Conservation (phyloP, 2,329 filamentous ascomycete genomes). For the Aschersonia sp. region DNA sequence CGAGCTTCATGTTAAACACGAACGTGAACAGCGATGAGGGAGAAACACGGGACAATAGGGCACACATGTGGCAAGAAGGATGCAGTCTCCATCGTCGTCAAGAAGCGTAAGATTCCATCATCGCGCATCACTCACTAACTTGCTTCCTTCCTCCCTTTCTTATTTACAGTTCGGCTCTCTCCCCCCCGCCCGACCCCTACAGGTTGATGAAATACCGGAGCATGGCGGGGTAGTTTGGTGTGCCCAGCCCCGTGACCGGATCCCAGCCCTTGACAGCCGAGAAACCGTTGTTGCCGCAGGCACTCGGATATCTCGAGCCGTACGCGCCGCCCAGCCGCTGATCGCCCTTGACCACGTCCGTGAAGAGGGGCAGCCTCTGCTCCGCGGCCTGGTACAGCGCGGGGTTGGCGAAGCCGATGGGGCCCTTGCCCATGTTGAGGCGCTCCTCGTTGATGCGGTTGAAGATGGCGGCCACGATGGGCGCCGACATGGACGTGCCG, state of each 20-base stretch:
- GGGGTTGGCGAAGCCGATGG: constrained; percentile 20
- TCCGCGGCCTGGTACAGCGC: constrained; percentile 9
- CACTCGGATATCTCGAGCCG: constrained; percentile 2
- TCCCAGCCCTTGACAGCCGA: constrained; percentile 9
- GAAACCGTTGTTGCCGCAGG: constrained; percentile 8
- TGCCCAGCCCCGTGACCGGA: constrained; percentile 8
- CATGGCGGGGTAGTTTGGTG: constrained; percentile 6
- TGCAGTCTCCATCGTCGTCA: no score
- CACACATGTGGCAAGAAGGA: no score
- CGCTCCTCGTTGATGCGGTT: constrained; percentile 17
- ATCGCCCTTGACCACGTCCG: constrained; percentile 6
- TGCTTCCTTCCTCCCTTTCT: background rate
- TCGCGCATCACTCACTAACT: no score
- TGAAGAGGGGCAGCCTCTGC: constrained; percentile 5
- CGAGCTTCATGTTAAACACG: no score
- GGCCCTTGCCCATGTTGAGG: constrained; percentile 12
- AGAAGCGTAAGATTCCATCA: no score
- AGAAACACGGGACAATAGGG: no score
- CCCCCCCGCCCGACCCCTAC: background rate
- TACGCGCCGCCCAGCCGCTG: constrained; percentile 7
- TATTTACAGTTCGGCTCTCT: background rate
- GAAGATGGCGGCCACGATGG: constrained; percentile 19
- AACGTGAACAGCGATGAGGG: no score
- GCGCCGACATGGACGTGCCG: constrained; percentile 30
- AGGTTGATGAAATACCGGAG: constrained; percentile 27